A percentile compares a stretch with the other conserved stretches of the same genome.
These are phyloP conservation scores for Ceratobasidium sp. DNA, from an alignment of 1,284 basidiomycete species.

Conservation along the genomic window DNA sequence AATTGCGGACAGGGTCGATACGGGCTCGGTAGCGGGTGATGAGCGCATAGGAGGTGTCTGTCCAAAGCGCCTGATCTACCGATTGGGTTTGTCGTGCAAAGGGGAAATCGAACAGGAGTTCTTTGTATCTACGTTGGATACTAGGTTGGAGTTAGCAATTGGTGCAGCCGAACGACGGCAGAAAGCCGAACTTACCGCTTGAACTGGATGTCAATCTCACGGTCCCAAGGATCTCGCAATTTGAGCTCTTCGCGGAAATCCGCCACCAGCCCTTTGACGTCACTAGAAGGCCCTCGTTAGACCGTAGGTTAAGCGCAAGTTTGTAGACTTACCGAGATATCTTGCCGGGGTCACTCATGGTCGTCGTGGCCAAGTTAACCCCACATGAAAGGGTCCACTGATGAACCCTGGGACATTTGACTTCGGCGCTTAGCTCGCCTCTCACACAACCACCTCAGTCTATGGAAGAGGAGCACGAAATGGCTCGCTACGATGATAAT, in stretches of 20 bases:
- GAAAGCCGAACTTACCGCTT: neutral
- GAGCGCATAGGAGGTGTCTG: constrained; percentile 90
- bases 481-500: constrained; percentile 13
- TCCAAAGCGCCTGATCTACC: constrained; percentile 88
- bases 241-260: constrained; percentile 69
- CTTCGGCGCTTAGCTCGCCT: constrained; percentile 5
- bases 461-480: constrained; percentile 28
- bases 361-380: constrained; percentile 19
- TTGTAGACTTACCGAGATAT: constrained; percentile 19
- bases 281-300: constrained; percentile 46
- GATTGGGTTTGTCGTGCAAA: constrained; percentile 82
- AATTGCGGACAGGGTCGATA: constrained; percentile 60
- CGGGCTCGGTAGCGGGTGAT: constrained; percentile 87
- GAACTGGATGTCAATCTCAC: constrained; percentile 80
- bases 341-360: constrained; percentile 39
- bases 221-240: constrained; percentile 79
- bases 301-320: neutral
- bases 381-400: constrained; percentile 22
- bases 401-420: constrained; percentile 4
- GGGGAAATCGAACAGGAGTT: constrained; percentile 80
- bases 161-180: constrained; percentile 43
- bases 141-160: constrained; percentile 60
- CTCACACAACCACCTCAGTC: neutral
- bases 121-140: constrained; percentile 80
- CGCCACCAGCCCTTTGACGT: constrained; percentile 54